Percentiles rank a stretch among this genome's conserved stretches.
Conservation (phyloP, 768 basidiomycete species). For the Hygrocybe punicea region DNA sequence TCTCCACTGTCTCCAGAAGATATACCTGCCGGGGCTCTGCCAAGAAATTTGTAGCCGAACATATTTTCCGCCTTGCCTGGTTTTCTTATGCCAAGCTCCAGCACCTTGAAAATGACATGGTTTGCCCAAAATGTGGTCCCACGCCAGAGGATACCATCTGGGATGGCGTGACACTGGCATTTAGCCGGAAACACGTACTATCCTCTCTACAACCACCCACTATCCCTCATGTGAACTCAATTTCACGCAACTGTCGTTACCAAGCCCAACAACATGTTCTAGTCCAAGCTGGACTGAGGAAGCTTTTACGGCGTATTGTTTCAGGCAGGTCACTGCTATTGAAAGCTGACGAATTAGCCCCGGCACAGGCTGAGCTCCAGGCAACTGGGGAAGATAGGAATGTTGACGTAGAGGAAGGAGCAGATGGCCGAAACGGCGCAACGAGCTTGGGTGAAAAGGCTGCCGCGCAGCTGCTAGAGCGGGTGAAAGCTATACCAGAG, state of each 20-base stretch:
- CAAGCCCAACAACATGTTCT: slow-evolving; percentile 9
- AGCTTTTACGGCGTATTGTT: not conserved
- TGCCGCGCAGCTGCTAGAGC: not conserved
- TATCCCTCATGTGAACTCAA: slow-evolving; percentile 8
- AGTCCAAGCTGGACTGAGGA: slow-evolving; percentile 3
- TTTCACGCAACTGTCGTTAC: slow-evolving; percentile 4
- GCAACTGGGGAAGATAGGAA: too few species aligned
- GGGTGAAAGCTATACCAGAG: not conserved
- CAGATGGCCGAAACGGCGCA: too few species aligned
- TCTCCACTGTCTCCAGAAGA: slow-evolving; percentile 10
- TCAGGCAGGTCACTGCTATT: too few species aligned
- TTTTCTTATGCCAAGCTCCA: slow-evolving; percentile 30
- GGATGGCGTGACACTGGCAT: slow-evolving; percentile 35
- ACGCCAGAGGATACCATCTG: slow-evolving; percentile 29
- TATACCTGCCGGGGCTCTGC: slow-evolving; percentile 11
- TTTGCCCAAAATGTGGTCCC: slow-evolving; percentile 26
- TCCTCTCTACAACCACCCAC: slow-evolving; percentile 27
- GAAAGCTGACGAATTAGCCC: too few species aligned
- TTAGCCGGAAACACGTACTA: slow-evolving; percentile 25
- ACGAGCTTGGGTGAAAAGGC: too few species aligned
- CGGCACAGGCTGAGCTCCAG: too few species aligned
- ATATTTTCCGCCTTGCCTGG: slow-evolving; percentile 28
- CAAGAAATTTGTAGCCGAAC: slow-evolving; percentile 11
- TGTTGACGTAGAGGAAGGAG: too few species aligned
- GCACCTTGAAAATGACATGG: slow-evolving; percentile 21